A percentile compares a stretch with the other conserved stretches of the same genome.
phyloP scores from a whole-genome alignment of 257 asterid genomes.

The Ajuga chamaepitys region DNA sequence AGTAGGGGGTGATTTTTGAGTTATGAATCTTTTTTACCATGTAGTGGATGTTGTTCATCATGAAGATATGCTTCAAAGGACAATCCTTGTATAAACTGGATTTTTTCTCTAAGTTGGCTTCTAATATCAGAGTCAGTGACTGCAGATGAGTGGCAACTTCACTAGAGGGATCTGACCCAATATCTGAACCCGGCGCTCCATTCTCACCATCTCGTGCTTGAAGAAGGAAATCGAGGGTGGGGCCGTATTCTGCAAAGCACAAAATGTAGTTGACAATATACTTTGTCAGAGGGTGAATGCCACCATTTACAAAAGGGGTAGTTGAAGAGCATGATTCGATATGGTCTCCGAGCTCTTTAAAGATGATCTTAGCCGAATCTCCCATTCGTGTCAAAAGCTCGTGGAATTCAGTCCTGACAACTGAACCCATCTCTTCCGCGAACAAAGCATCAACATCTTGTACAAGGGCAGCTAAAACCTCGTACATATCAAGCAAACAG shows the following conservation, averaged over 20 bases:
- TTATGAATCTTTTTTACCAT: conserved; percentile 47
- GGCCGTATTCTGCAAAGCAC: conserved; percentile 42
- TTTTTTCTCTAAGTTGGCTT: conserved; percentile 39
- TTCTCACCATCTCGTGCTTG: conserved; percentile 18
- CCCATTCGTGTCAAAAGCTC: conserved; percentile 36
- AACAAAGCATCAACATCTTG: conserved; percentile 34
- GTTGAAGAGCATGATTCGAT: conserved; percentile 34
- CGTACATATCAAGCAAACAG: conserved; percentile 60
- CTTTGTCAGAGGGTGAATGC: conserved; percentile 50
- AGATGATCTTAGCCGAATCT: conserved; percentile 32
- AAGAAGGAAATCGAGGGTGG: conserved; percentile 41
- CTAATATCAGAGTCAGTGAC: conserved; percentile 37
- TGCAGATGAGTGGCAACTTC: conserved; percentile 37
- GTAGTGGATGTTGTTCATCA: conserved; percentile 79
- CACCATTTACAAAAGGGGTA: conserved; percentile 38
- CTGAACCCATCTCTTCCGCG: conserved; percentile 22
- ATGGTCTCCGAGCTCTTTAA: conserved; percentile 32
- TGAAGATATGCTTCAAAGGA: conserved; percentile 44
- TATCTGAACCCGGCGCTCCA: conserved; percentile 8
- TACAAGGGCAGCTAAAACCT: conserved; percentile 28
- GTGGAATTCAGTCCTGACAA: conserved; percentile 34
- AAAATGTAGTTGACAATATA: conserved; percentile 62
- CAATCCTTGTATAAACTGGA: conserved; percentile 33
- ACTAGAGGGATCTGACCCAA: conserved; percentile 3
- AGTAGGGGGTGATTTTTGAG: conserved; percentile 35